Base-by-base conservation (phyloP, 2,329 filamentous ascomycete genomes). In the Pyricularia grisea region DNA sequence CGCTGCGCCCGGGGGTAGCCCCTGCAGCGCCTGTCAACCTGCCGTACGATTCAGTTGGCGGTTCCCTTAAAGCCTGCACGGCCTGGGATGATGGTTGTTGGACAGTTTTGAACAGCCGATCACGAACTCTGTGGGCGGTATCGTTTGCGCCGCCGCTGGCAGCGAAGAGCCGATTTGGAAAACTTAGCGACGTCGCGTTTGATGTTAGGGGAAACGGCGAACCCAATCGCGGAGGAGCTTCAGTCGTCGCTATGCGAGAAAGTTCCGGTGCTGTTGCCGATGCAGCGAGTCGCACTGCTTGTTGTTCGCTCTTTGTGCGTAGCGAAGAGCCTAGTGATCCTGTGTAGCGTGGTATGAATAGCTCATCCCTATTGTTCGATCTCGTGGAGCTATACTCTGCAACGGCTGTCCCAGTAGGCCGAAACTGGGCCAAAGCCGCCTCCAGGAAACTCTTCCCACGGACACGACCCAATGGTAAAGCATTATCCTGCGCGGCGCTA, bases 41-140 rank as follows among this genome's bases (percentile, higher is more conserved):
- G 14, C 17, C 42, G 20, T n/a, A 50, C 42, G 42, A 50, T 50
- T 50, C 74, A n/a, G 77, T 73, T 5, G 76, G 69, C 58, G 73
- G 76, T 36, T 36, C 33, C 33, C 33, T 36, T 14, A 12, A 10
- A 30, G 27, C n/a, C 42, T 55, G 66, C 20, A 9, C 33, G 33
- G 27, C 55, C 31, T 55, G n/a, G 33, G 23, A 55, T 55, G 66
- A 27, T 67, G 30, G 55, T 10, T 30, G 66, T 72, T 88, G 85
- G 50, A 88, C 79, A 0, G 87, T 89, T 12, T 86, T 83, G 75
- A 87, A 88, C 1, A 85, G 85, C 31, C 83, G 81, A 4, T 82
- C 80, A 23, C 69, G 83, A 50, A n/a, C 42, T 3, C 42, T 50
- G 42, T 50, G 42, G 42, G 17, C 5, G 42, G 42, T 50, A 6